Conservation (phyloP, 352 stramenopile species). For the Halophytophthora batemanensis region DNA sequence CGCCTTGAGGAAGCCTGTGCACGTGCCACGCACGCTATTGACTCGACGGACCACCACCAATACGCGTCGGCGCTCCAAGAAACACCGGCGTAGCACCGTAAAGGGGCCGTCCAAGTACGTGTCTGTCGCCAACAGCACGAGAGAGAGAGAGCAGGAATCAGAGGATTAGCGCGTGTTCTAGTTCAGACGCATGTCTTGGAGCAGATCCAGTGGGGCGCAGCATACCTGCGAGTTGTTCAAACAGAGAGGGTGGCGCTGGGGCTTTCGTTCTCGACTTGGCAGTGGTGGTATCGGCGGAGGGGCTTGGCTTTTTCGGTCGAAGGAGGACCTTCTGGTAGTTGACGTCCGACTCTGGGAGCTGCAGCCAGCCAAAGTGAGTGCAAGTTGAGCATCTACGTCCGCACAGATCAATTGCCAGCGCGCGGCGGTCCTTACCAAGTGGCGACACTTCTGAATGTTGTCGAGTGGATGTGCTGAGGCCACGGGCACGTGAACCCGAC, state of each 20-base stretch:
- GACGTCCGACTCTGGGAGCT: slow-evolving; percentile 65
- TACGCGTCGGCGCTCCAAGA: slow-evolving; percentile 74
- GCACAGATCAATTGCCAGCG: not conserved
- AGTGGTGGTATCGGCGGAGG: slow-evolving; percentile 12
- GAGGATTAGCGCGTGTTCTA: too few species aligned
- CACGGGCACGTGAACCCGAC: slow-evolving; percentile 26
- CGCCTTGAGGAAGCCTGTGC: slow-evolving; percentile 88
- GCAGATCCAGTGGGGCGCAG: not conserved
- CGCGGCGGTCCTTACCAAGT: slow-evolving; percentile 34
- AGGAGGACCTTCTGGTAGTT: slow-evolving; percentile 44
- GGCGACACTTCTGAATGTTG: slow-evolving; percentile 86
- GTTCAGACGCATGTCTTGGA: not conserved
- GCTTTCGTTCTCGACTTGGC: slow-evolving; percentile 6
- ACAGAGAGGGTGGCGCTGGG: slow-evolving; percentile 29
- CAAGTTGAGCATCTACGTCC: not conserved
- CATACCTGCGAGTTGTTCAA: slow-evolving; percentile 55
- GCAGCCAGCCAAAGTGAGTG: slow-evolving; percentile 3
- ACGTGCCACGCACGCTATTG: slow-evolving; percentile 90
- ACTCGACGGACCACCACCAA: slow-evolving; percentile 88
- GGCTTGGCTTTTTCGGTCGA: slow-evolving; percentile 26
- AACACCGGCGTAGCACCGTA: slow-evolving; percentile 74
- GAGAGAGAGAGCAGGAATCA: not conserved
- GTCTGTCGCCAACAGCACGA: slow-evolving; percentile 26
- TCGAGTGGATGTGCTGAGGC: slow-evolving; percentile 57
- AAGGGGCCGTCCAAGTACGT: slow-evolving; percentile 85